Conservation (phyloP, 2,329 filamentous ascomycete species). For the Tolypocladium sp. region DNA sequence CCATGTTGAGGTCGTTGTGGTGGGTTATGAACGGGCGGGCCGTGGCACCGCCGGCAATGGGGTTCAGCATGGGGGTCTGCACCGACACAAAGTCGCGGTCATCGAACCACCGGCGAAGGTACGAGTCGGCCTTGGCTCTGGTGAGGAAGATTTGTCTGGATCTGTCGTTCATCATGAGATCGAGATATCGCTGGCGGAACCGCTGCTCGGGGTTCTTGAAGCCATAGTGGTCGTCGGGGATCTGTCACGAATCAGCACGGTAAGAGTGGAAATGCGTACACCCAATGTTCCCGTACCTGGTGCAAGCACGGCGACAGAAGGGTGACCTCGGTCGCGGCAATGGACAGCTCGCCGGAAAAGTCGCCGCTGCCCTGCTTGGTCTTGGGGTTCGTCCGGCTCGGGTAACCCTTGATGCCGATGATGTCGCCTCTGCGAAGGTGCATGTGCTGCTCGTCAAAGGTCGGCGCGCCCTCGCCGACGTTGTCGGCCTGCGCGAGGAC, state of each 20-base stretch:
- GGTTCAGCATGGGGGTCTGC: constrained; percentile 95
- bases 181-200: constrained; percentile 87
- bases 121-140: constrained; percentile 78
- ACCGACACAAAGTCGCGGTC: constrained; percentile 84
- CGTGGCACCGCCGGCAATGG: constrained; percentile 90
- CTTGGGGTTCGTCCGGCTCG: constrained; percentile 70
- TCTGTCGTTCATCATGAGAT: constrained; percentile 92
- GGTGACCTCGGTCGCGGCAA: constrained; percentile 80
- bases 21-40: constrained; percentile 89
- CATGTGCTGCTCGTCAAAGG: constrained; percentile 85
- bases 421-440: constrained; percentile 85
- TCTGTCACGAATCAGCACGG: constrained; percentile 36
- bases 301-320: constrained; percentile 88
- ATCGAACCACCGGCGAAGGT: constrained; percentile 84
- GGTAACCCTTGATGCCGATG: constrained; percentile 43
- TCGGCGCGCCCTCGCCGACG: constrained; percentile 50
- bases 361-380: constrained; percentile 70
- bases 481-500: constrained; percentile 87
- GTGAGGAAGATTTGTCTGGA: constrained; percentile 78
- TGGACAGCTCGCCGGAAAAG: constrained; percentile 69
- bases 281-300: constrained; percentile 33
- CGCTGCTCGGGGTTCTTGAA: constrained; percentile 94
- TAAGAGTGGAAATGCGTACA: too few relatives aligned
- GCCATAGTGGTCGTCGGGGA: constrained; percentile 80
- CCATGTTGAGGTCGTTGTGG: constrained; percentile 92